phyloP scores from a whole-genome alignment of 1,284 basidiomycete genomes.

The Rhodotorula sp. region DNA sequence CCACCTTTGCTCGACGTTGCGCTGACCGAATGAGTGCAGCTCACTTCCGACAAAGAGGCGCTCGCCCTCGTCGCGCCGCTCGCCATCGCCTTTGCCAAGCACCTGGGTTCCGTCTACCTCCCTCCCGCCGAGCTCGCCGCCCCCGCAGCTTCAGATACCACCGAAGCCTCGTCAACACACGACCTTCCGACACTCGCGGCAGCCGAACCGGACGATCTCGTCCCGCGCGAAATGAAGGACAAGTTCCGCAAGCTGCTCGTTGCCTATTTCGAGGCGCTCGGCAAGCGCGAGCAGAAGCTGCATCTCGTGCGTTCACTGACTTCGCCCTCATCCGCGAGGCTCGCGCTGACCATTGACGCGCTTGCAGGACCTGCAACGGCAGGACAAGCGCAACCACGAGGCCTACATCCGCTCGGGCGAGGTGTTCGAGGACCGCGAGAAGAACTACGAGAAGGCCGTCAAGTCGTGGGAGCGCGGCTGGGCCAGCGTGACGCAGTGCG shows the following conservation, averaged over 20 bases:
- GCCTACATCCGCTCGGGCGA: constrained; percentile 98
- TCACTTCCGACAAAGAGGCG: constrained; percentile 45
- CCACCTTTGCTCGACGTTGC: neutral
- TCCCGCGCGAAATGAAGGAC: constrained; percentile 79
- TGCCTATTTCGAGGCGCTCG: constrained; percentile 86
- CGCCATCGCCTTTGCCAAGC: constrained; percentile 59
- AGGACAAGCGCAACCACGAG: constrained; percentile 94
- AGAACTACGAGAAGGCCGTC: constrained; percentile 97
- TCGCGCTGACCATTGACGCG: neutral
- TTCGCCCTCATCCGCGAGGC: no score
- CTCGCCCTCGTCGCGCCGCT: constrained; percentile 45
- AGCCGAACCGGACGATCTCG: constrained; percentile 54
- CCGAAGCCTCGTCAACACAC: constrained; percentile 71
- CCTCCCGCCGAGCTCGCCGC: constrained; percentile 80
- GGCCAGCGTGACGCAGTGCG: constrained; percentile 63
- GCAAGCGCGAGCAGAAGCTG: constrained; percentile 86
- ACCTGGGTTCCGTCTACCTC: constrained; percentile 76
- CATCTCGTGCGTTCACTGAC: constrained; percentile 66
- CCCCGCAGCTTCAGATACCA: constrained; percentile 59
- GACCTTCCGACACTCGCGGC: constrained; percentile 58
- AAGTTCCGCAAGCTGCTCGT: constrained; percentile 91
- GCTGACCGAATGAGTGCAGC: constrained; percentile 17
- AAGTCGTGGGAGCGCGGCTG: constrained; percentile 89
- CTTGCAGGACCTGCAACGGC: constrained; percentile 82
- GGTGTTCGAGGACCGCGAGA: constrained; percentile 98